Evolutionary conservation across 495 filamentous ascomycete species (phyloP).

Genomic region (Hamigera avellanea): DNA sequence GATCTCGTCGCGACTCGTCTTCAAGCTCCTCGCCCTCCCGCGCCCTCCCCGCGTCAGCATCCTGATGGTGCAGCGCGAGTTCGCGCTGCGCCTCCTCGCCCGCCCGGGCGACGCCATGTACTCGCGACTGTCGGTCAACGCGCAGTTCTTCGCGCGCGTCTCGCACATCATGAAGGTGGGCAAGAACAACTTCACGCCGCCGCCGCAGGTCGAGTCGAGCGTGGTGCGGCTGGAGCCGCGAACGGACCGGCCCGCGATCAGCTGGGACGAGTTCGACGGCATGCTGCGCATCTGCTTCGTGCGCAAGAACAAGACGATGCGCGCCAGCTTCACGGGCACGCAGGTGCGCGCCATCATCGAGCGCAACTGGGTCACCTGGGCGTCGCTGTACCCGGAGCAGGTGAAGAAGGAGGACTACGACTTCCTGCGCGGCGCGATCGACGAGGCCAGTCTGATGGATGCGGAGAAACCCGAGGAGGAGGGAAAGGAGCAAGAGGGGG

Average conservation of each 20-base stretch:
- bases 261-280: conserved; percentile 7
- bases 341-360: conserved; percentile 6
- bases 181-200: conserved; percentile 9
- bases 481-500: neutral
- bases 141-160: conserved; percentile 5
- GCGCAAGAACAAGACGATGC: conserved; percentile 7
- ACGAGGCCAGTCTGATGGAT: neutral
- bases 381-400: conserved; percentile 5
- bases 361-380: conserved; percentile 6
- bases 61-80: conserved; percentile 22
- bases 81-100: conserved; percentile 18
- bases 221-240: conserved; percentile 7
- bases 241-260: conserved; percentile 3
- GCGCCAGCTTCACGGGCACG: conserved; percentile 4
- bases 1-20: conserved; percentile 7
- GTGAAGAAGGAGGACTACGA: conserved; percentile 2
- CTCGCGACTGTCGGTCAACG: conserved; percentile 6
- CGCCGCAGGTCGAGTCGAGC: conserved; percentile 7
- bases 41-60: conserved; percentile 1
- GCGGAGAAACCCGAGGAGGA: neutral
- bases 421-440: neutral
- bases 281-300: conserved; percentile 7
- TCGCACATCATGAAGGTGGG: conserved; percentile 7
- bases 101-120: conserved; percentile 6
- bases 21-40: conserved; percentile 6